phyloP scores from a whole-genome alignment of 1,139 yeast genomes.

The Pichia sp. region DNA sequence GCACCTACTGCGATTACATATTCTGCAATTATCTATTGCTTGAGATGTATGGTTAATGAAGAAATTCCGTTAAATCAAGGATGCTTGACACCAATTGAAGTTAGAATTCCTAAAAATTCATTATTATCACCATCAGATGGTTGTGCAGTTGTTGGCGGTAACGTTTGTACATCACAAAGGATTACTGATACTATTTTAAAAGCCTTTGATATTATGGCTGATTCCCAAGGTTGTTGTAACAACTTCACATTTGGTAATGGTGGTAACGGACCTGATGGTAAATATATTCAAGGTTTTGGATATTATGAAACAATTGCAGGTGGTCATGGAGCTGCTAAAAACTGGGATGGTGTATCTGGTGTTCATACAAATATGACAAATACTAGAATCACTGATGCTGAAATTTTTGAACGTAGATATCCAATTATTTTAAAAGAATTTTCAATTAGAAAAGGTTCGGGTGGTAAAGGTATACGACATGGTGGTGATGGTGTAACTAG shows the following conservation, averaged over 20 bases:
- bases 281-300: slow-evolving; percentile 37
- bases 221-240: slow-evolving; percentile 41
- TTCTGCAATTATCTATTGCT: slow-evolving; percentile 39
- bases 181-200: slow-evolving; percentile 37
- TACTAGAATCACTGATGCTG: slow-evolving; percentile 36
- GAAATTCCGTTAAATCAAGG: slow-evolving; percentile 44
- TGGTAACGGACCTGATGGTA: slow-evolving; percentile 29
- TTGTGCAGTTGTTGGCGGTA: slow-evolving; percentile 45
- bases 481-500: slow-evolving; percentile 36
- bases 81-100: slow-evolving; percentile 36
- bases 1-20: slow-evolving; percentile 40
- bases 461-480: slow-evolving; percentile 30
- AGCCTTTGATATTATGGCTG: slow-evolving; percentile 39
- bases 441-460: slow-evolving; percentile 27
- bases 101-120: slow-evolving; percentile 36
- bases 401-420: slow-evolving; percentile 34
- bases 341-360: slow-evolving; percentile 35
- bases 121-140: slow-evolving; percentile 37
- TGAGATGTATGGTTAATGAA: slow-evolving; percentile 39
- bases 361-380: slow-evolving; percentile 44
- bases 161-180: slow-evolving; percentile 44
- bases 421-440: slow-evolving; percentile 33
- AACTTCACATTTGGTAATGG: slow-evolving; percentile 42
- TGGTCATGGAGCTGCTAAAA: slow-evolving; percentile 40
- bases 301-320: slow-evolving; percentile 44